Conservation (phyloP, 192 early-diverging fungal genomes). For the Podochytrium sp. region DNA sequence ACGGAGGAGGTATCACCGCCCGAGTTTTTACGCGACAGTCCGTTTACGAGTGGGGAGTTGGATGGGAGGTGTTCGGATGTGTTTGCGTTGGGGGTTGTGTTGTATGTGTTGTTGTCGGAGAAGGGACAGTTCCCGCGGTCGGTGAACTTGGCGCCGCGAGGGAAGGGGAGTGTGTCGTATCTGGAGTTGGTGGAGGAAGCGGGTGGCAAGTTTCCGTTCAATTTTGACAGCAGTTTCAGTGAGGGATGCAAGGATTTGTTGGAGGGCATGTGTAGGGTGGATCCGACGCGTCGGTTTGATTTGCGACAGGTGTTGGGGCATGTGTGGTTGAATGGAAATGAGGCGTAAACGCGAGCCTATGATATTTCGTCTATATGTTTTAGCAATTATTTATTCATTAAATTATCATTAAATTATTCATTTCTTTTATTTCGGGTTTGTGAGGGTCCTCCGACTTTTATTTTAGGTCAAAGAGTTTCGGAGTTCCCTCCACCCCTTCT, state of each 20-base stretch:
- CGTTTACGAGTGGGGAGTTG: background rate
- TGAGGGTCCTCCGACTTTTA: too few species aligned
- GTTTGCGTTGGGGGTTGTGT: conserved; percentile 28
- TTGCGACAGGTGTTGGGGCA: conserved; percentile 1
- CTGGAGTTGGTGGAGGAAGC: background rate
- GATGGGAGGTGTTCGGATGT: conserved; percentile 22
- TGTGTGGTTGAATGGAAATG: background rate
- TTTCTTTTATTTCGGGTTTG: too few species aligned
- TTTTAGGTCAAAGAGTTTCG: too few species aligned
- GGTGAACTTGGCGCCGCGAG: background rate
- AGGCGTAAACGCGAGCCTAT: background rate
- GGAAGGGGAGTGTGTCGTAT: background rate
- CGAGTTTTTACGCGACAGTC: conserved; percentile 14
- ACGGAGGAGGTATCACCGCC: conserved; percentile 20
- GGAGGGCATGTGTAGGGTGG: conserved; percentile 20
- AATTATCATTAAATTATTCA: background rate
- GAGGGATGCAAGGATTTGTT: background rate
- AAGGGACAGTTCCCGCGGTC: background rate
- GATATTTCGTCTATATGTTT: background rate
- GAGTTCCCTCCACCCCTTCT: too few species aligned
- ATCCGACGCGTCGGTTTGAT: conserved; percentile 4
- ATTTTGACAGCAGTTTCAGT: background rate
- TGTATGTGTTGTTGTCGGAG: conserved; percentile 14
- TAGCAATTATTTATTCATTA: background rate
- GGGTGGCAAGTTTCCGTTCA: background rate